Base-by-base conservation (phyloP, 441 rosid species). In the Pelargonium australe region DNA sequence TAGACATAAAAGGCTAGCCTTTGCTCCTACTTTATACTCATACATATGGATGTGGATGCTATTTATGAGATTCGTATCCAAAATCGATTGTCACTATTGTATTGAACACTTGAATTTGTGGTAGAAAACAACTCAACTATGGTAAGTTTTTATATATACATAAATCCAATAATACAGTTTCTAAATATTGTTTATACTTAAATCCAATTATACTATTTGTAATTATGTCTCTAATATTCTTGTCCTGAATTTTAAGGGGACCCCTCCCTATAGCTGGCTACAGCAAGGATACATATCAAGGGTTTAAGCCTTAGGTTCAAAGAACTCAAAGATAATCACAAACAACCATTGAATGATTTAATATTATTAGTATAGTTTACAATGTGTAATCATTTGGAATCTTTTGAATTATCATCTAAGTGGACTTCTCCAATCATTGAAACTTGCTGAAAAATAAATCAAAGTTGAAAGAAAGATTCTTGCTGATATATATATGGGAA, bases 401-500 rank as follows among this genome's bases (percentile, higher is more conserved):
- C 16, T n/a, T 49, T 49, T 49, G 55, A 49, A 49, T 49, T 49
- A 49, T 49, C 55, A 49, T 49, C 55, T 3, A n/a, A 49, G 55
- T 49, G 55, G 55, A 49, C 55, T 11, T 49, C 16, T 49, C 55
- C 55, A 49, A 49, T 49, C 55, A 49, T 49, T 49, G 55, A 49
- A 2, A n/a, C 55, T 49, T 49, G 16, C 55, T 47, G 41, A 37
- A 47, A 11, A 47, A 47, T 12, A 47, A n/a, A 47, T 11, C 13
- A 47, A 47, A 47, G 14, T 47, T 47, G 13, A 41, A 49, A 49
- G 2, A 0, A 49, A 40, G 43, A 40, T 40, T 49, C 55, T 11
- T 12, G 14, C 10, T 49, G 55, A 34, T 5, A 34, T 34, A 34
- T 34, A 10, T 13, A 13, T 11, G n/a, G 10, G 10, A 13, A 49